phyloP scores from a whole-genome alignment of 2,329 filamentous ascomycete genomes.

The Exophiala oligosperma region DNA sequence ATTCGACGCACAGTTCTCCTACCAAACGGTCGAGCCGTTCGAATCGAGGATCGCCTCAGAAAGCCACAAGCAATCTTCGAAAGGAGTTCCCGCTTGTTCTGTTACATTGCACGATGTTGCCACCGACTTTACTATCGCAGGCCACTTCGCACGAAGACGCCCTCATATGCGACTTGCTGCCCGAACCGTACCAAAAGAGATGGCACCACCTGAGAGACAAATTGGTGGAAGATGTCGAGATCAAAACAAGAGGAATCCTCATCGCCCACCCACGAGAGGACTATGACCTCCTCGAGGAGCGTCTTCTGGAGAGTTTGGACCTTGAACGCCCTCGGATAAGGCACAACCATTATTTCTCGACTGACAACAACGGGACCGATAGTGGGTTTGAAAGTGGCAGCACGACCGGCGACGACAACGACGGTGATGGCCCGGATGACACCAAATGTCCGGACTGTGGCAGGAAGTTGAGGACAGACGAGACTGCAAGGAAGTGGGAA shows the following conservation, averaged over 20 bases:
- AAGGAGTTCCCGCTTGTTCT: slow-evolving; percentile 59
- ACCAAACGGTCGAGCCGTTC: slow-evolving; percentile 24
- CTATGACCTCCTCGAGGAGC: slow-evolving; percentile 63
- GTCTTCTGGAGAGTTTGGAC: slow-evolving; percentile 61
- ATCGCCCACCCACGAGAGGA: slow-evolving; percentile 64
- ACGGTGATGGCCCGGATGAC: slow-evolving; percentile 8
- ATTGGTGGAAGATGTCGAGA: slow-evolving; percentile 49
- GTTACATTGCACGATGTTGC: slow-evolving; percentile 60
- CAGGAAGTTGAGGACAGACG: slow-evolving; percentile 48
- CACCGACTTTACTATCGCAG: slow-evolving; percentile 52
- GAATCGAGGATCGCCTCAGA: slow-evolving; percentile 15
- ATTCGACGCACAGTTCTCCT: slow-evolving; percentile 24
- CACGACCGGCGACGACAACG: slow-evolving; percentile 37
- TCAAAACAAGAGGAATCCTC: slow-evolving; percentile 59
- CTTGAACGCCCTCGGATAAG: slow-evolving; percentile 56
- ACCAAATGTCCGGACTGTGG: slow-evolving; percentile 52
- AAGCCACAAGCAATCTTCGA: slow-evolving; percentile 36
- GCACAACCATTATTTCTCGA: slow-evolving; percentile 57
- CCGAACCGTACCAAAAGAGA: slow-evolving; percentile 43
- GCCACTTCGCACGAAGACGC: slow-evolving; percentile 40
- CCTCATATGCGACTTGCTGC: slow-evolving; percentile 52
- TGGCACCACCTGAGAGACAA: slow-evolving; percentile 58
- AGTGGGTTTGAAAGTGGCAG: slow-evolving; percentile 37
- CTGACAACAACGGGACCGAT: slow-evolving; percentile 26
- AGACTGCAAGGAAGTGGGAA: slow-evolving; percentile 55